Percentiles rank a stretch among this genome's conserved stretches.
These are phyloP conservation scores for Uncinocarpus reesii DNA, from an alignment of 2,329 filamentous ascomycete species.

Conservation along the genomic window DNA sequence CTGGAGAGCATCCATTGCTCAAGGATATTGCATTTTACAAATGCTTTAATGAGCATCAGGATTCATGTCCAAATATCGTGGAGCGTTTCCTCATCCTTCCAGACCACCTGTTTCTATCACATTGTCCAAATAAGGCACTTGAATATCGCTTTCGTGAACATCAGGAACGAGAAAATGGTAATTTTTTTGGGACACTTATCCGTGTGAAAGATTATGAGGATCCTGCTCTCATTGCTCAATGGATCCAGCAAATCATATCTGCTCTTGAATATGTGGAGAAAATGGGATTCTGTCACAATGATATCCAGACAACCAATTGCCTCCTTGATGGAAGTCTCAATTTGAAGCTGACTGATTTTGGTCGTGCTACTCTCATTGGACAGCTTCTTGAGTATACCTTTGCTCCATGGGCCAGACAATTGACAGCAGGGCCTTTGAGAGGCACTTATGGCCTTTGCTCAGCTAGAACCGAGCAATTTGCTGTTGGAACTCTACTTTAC, in stretches of 20 bases:
- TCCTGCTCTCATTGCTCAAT: slow-evolving; percentile 17
- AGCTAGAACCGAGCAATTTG: slow-evolving; percentile 20
- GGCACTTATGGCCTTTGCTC: slow-evolving; percentile 19
- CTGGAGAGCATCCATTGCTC: not conserved
- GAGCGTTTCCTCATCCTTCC: not conserved
- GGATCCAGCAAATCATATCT: slow-evolving; percentile 18
- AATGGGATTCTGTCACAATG: slow-evolving; percentile 18
- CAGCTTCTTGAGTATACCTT: slow-evolving; percentile 15
- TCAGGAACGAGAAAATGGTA: slow-evolving; percentile 13
- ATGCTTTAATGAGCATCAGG: not conserved
- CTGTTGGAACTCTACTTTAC: slow-evolving; percentile 18
- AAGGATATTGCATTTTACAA: not conserved
- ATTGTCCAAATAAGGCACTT: slow-evolving; percentile 3
- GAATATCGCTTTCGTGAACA: slow-evolving; percentile 5
- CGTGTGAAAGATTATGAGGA: slow-evolving; percentile 18
- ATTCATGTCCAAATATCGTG: not conserved
- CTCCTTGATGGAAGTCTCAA: slow-evolving; percentile 16
- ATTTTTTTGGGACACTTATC: slow-evolving; percentile 10
- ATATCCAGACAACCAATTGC: slow-evolving; percentile 13
- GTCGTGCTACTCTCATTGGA: slow-evolving; percentile 17
- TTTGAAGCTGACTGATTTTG: slow-evolving; percentile 17
- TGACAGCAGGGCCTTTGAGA: slow-evolving; percentile 16
- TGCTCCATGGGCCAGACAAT: slow-evolving; percentile 16
- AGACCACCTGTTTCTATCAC: not conserved
- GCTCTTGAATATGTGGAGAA: slow-evolving; percentile 19